Evolutionary conservation across 225 moss, liverwort and hornwort species (phyloP), one percentile per base, ranked within the genome.

Genomic region (Marchantia polymorpha): DNA sequence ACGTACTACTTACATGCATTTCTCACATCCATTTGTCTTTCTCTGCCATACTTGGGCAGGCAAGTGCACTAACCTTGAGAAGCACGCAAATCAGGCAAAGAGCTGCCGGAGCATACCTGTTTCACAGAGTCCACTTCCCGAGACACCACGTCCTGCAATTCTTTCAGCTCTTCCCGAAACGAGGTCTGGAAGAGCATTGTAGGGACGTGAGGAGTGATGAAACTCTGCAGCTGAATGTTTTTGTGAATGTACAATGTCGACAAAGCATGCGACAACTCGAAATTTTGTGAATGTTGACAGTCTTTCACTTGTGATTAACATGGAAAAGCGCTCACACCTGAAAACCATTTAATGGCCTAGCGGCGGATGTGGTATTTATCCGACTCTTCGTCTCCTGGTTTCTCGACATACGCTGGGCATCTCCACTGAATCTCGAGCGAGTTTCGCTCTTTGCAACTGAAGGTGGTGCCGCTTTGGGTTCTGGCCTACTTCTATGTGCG

Each of bases 41-140:
- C 39, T 39, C 39, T 39, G 39, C 39, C 3, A 39, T 39, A 2
- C 2, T 39, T 39, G 39, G 39, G 39, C 39, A 39, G 39, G 39
- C 39, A 39, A 39, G 39, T 50, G 20, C 46, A 22, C 10, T n/a
- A 13, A 6, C 19, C 25, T 19, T 58, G 11, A 59, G 25, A 58
- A 46, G 54, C 48, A 55, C 58, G 22, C 11, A 20, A 74, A 58
- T 46, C 31, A 19, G 27, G 31, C 22, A 54, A 75, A 22, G 59
- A 59, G 58, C 11, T 27, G 8, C 13, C 12, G 26, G 26, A 10
- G 39, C 26, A 4, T 73, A 87, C 86, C 66, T 84, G 84, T 53
- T 87, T 79, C 77, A 77, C 82, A 59, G 76, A 72, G 68, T 87
- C 79, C 77, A 87, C 84, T 52, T 87, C 84, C 82, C 79, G 79